phyloP scores from a whole-genome alignment of 2,329 filamentous ascomycete species.

The Ascochyta koolunga region DNA sequence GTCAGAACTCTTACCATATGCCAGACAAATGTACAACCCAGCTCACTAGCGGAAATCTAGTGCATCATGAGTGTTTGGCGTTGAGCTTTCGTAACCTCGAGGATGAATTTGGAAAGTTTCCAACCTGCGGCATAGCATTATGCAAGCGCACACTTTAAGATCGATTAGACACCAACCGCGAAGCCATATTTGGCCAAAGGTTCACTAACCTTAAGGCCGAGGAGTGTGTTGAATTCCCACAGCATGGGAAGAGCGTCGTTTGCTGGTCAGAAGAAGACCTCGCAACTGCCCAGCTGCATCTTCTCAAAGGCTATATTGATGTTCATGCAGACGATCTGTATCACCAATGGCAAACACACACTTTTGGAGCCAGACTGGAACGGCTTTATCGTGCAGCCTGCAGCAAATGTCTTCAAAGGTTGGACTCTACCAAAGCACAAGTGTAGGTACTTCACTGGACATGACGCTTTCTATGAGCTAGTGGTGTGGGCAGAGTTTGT shows the following conservation, averaged over 20 bases:
- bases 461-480: slow-evolving; percentile 17
- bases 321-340: slow-evolving; percentile 16
- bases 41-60: not conserved
- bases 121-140: slow-evolving; percentile 2
- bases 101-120: slow-evolving; percentile 9
- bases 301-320: slow-evolving; percentile 22
- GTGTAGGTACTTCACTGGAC: slow-evolving; percentile 8
- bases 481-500: slow-evolving; percentile 21
- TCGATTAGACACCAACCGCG: slow-evolving; percentile 14
- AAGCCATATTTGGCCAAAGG: slow-evolving; percentile 17
- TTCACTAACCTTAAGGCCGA: slow-evolving; percentile 1
- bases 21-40: not conserved
- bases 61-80: slow-evolving; percentile 15
- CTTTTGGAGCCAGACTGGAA: not conserved
- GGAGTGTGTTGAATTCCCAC: slow-evolving; percentile 13
- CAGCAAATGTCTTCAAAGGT: slow-evolving; percentile 11
- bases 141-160: slow-evolving; percentile 17
- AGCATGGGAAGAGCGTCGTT: not conserved
- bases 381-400: slow-evolving; percentile 6
- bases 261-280: slow-evolving; percentile 19
- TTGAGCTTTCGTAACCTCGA: not conserved
- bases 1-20: not conserved
- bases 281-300: slow-evolving; percentile 13
- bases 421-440: slow-evolving; percentile 7
- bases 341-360: slow-evolving; percentile 1